Evolutionary conservation across 495 filamentous ascomycete species (phyloP).

Genomic region (Podospora bellae-mahoneyi): DNA sequence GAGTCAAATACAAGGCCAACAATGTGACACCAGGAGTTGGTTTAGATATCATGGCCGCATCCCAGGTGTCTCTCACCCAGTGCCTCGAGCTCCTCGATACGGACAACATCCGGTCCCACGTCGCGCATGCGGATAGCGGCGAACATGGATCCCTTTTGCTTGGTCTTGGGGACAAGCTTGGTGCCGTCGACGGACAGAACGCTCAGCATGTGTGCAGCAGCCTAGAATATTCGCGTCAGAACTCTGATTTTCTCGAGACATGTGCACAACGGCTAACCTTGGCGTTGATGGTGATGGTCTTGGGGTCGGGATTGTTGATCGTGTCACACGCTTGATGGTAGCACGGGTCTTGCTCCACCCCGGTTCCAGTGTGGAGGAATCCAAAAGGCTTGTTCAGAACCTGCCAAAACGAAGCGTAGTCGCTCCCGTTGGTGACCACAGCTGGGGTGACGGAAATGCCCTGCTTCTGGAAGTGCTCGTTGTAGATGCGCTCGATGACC

Average conservation of each 20-base stretch:
- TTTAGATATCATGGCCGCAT: constrained; percentile 21
- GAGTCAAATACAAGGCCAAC: not conserved
- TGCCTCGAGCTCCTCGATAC: constrained; percentile 20
- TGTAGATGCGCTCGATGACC: constrained; percentile 39
- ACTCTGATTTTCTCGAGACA: not conserved
- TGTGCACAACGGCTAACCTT: constrained; percentile 22
- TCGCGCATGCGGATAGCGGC: constrained; percentile 7
- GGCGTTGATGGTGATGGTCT: constrained; percentile 40
- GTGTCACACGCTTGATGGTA: constrained; percentile 46
- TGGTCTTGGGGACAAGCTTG: constrained; percentile 39
- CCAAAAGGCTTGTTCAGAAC: constrained; percentile 49
- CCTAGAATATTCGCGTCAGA: constrained; percentile 8
- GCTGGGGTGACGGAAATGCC: constrained; percentile 35
- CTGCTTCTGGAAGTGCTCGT: constrained; percentile 32
- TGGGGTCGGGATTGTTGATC: constrained; percentile 39
- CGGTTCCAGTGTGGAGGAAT: constrained; percentile 42
- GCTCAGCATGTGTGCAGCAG: constrained; percentile 43
- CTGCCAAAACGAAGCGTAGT: constrained; percentile 44
- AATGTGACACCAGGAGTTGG: not conserved
- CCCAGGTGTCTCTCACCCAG: constrained; percentile 21
- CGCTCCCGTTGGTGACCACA: constrained; percentile 39
- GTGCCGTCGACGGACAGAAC: constrained; percentile 38
- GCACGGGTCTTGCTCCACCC: constrained; percentile 40
- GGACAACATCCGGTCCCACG: constrained; percentile 10
- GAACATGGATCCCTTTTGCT: constrained; percentile 17